phyloP scores from a whole-genome alignment of 768 basidiomycete species.

The Mycena vulgaris region DNA sequence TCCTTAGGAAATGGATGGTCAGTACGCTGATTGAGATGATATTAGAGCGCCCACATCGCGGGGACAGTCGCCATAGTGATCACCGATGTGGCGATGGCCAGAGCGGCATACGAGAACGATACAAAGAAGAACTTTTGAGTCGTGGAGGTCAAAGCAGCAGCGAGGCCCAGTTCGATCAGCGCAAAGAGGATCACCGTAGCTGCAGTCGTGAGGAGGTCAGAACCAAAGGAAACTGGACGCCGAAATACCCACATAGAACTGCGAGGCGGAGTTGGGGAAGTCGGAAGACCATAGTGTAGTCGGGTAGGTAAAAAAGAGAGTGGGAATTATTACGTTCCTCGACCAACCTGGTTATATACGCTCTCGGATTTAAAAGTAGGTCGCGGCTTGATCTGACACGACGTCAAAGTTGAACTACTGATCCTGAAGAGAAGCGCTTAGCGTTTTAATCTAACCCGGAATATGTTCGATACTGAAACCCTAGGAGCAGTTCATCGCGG shows the following conservation, averaged over 20 bases:
- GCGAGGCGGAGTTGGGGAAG: not conserved
- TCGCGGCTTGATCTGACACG: too few species aligned
- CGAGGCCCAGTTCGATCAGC: conserved; percentile 48
- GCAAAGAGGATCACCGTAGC: conserved; percentile 41
- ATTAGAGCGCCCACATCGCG: conserved; percentile 42
- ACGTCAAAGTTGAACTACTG: too few species aligned
- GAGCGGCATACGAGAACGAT: conserved; percentile 42
- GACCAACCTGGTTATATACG: too few species aligned
- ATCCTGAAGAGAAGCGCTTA: too few species aligned
- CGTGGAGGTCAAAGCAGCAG: conserved; percentile 45
- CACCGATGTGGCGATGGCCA: conserved; percentile 47
- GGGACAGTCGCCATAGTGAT: conserved; percentile 49
- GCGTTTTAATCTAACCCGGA: too few species aligned
- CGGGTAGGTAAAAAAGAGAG: too few species aligned
- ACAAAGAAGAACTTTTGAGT: conserved; percentile 18
- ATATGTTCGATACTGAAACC: too few species aligned
- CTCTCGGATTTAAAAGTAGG: too few species aligned
- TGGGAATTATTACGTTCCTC: too few species aligned
- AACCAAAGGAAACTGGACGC: not conserved
- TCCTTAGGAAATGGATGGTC: conserved; percentile 43
- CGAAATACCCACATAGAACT: not conserved
- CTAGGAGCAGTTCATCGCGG: too few species aligned
- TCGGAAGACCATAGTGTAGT: not conserved
- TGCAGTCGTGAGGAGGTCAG: not conserved
- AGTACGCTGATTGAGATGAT: not conserved